Conservation (phyloP, 78 protist genomes). For the Isochrysis galbana region DNA sequence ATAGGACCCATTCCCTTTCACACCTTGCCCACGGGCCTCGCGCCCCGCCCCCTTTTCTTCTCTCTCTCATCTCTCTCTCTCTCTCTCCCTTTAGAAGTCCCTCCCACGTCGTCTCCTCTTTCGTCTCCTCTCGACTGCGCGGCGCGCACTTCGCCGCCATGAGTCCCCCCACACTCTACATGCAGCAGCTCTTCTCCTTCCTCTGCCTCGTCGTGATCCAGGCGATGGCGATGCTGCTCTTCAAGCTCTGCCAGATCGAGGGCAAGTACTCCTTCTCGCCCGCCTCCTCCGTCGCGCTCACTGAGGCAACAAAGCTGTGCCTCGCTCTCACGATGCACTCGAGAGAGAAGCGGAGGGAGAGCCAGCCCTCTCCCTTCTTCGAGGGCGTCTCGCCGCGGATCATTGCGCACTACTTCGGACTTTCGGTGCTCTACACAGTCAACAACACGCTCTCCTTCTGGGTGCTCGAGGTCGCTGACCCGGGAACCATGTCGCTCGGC, state of each 20-base stretch:
- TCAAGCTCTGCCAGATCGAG: background rate
- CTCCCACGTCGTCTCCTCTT: too few species aligned
- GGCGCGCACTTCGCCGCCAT: too few species aligned
- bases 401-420: constrained; percentile 3
- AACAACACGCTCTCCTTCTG: background rate
- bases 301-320: background rate
- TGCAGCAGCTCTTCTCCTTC: background rate
- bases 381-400: background rate
- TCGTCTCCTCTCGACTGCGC: too few species aligned
- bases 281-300: background rate
- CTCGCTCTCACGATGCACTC: background rate
- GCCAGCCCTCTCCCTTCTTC: background rate
- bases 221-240: background rate
- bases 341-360: background rate
- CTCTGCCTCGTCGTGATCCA: background rate
- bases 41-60: too few species aligned
- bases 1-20: too few species aligned
- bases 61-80: too few species aligned
- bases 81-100: too few species aligned
- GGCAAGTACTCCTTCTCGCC: background rate
- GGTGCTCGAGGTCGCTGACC: background rate
- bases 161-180: background rate
- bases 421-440: background rate
- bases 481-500: background rate
- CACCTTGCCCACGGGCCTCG: too few species aligned